Percentiles rank a stretch among this genome's conserved stretches.
phyloP scores from a whole-genome alignment of 2,329 filamentous ascomycete genomes.

The Davidsoniella australis region DNA sequence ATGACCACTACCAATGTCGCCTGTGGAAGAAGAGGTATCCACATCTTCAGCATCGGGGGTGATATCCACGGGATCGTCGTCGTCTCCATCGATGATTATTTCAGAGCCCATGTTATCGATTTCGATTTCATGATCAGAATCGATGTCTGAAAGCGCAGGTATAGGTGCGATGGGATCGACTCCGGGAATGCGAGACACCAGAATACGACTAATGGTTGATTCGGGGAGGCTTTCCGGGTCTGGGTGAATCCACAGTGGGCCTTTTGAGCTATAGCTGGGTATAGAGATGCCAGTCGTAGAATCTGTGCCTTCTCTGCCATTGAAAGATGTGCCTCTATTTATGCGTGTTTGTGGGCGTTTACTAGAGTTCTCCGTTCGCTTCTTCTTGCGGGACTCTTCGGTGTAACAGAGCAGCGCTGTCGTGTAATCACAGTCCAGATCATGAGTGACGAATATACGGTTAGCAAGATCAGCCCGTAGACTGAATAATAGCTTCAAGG shows the following conservation, averaged over 20 bases:
- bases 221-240: slow-evolving; percentile 39
- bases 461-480: slow-evolving; percentile 69
- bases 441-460: slow-evolving; percentile 52
- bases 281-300: not conserved
- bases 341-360: slow-evolving; percentile 19
- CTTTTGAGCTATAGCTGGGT: not conserved
- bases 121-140: slow-evolving; percentile 8
- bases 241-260: slow-evolving; percentile 38
- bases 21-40: slow-evolving; percentile 11
- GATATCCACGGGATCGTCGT: slow-evolving; percentile 12
- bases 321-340: slow-evolving; percentile 35
- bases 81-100: slow-evolving; percentile 12
- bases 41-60: slow-evolving; percentile 15
- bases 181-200: slow-evolving; percentile 26
- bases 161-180: slow-evolving; percentile 9
- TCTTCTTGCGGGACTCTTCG: slow-evolving; percentile 33
- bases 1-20: not conserved
- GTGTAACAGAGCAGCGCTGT: slow-evolving; percentile 56
- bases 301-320: slow-evolving; percentile 23
- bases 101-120: not conserved
- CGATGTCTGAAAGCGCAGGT: slow-evolving; percentile 11
- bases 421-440: slow-evolving; percentile 55
- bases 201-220: slow-evolving; percentile 30
- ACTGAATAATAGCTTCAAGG: slow-evolving; percentile 65
- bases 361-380: slow-evolving; percentile 29